Conservation (phyloP, 257 asterid species). For the Penstemon barbatus region DNA sequence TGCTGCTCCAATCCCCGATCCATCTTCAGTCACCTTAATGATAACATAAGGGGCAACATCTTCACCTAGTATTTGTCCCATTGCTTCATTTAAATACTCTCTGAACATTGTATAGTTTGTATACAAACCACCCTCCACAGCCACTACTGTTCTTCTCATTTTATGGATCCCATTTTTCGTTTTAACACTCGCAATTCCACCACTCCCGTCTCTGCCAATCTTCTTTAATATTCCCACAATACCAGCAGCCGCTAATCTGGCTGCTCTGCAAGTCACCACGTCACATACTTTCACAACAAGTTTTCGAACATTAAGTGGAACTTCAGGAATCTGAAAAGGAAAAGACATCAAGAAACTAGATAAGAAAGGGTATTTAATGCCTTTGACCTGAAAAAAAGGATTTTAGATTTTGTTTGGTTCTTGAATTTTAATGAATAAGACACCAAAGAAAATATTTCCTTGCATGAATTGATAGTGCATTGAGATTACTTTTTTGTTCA, state of each 20-base stretch:
- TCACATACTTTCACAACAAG: slow-evolving; percentile 77
- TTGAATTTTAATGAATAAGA: no score
- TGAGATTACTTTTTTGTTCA: no score
- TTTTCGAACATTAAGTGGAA: slow-evolving; percentile 67
- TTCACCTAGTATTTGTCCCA: slow-evolving; percentile 68
- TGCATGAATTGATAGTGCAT: no score
- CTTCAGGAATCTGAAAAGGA: slow-evolving; percentile 52
- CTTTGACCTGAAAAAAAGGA: background rate
- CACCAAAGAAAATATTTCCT: no score
- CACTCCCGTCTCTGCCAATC: slow-evolving; percentile 80
- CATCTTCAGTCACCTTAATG: slow-evolving; percentile 64
- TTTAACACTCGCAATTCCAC: slow-evolving; percentile 49
- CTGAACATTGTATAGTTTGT: slow-evolving; percentile 66
- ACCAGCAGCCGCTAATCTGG: slow-evolving; percentile 91
- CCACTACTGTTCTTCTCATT: slow-evolving; percentile 73
- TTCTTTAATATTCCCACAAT: slow-evolving; percentile 85
- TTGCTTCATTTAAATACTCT: slow-evolving; percentile 74
- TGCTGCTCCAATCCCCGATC: slow-evolving; percentile 88
- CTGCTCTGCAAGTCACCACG: slow-evolving; percentile 77
- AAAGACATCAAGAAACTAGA: slow-evolving; percentile 5
- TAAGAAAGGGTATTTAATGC: background rate
- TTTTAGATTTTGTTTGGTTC: background rate
- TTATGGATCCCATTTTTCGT: slow-evolving; percentile 36
- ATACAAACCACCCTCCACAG: slow-evolving; percentile 73
- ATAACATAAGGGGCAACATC: slow-evolving; percentile 57